Evolutionary conservation across 306 rosid genomes (phyloP).

Genomic region (Canavalia gladiata): DNA sequence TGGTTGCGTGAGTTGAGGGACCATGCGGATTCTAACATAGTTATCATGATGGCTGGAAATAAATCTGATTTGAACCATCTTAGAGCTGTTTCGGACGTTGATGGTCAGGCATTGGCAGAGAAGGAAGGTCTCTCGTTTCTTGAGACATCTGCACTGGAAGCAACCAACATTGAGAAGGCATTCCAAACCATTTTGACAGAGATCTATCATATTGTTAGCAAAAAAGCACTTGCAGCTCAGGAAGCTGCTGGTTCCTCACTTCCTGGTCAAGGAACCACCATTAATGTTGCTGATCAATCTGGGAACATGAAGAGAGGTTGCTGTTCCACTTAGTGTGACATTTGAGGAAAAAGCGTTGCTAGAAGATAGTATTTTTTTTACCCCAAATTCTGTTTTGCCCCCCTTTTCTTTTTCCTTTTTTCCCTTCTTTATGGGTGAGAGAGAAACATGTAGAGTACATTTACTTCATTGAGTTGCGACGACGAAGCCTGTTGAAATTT

Average conservation of each 20-base stretch:
- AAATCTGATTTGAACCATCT: slow-evolving; percentile 93
- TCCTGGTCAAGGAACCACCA: slow-evolving; percentile 97
- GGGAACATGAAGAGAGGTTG: slow-evolving; percentile 75
- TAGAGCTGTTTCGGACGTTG: slow-evolving; percentile 85
- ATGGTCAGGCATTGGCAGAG: slow-evolving; percentile 93
- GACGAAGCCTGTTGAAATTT: slow-evolving; percentile 65
- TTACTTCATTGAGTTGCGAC: slow-evolving; percentile 67
- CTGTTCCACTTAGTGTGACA: slow-evolving; percentile 69
- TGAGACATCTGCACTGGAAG: slow-evolving; percentile 97
- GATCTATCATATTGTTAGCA: slow-evolving; percentile 96
- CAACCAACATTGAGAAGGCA: slow-evolving; percentile 95
- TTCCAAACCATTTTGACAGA: slow-evolving; percentile 95
- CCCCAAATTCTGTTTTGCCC: slow-evolving; percentile 47
- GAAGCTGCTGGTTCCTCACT: slow-evolving; percentile 66
- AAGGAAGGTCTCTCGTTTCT: slow-evolving; percentile 96
- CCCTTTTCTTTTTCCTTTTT: slow-evolving; percentile 17
- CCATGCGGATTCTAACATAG: slow-evolving; percentile 97
- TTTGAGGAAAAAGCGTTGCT: slow-evolving; percentile 50
- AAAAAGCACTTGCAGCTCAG: slow-evolving; percentile 97
- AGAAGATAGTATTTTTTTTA: slow-evolving; percentile 53
- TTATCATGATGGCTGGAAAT: slow-evolving; percentile 98
- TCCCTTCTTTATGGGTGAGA: slow-evolving; percentile 61
- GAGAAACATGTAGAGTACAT: slow-evolving; percentile 77
- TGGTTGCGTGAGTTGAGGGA: slow-evolving; percentile 99
- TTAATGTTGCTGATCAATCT: slow-evolving; percentile 78